Evolutionary conservation across 1,284 basidiomycete species (phyloP).

Genomic region (Irpex rosettiformis): DNA sequence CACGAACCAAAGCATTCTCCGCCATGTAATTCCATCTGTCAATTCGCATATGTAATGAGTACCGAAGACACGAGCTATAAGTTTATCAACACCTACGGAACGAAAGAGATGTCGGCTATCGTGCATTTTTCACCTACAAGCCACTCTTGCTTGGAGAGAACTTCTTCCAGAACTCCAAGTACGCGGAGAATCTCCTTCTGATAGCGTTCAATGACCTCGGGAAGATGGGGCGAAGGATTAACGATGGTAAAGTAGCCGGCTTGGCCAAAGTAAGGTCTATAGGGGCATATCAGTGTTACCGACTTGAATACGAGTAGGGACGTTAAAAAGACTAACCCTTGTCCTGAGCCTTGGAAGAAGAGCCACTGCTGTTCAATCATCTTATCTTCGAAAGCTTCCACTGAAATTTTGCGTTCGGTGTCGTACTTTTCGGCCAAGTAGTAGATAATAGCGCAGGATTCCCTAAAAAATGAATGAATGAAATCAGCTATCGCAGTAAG

Average conservation of each 20-base stretch:
- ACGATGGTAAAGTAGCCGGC: slow-evolving; percentile 27
- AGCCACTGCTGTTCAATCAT: slow-evolving; percentile 9
- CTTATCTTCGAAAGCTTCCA: slow-evolving; percentile 32
- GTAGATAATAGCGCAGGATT: slow-evolving; percentile 64
- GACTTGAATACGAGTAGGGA: background rate
- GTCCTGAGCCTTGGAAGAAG: slow-evolving; percentile 14
- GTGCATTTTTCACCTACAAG: slow-evolving; percentile 18
- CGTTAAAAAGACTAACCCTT: background rate
- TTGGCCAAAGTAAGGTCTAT: slow-evolving; percentile 25
- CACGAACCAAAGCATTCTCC: slow-evolving; percentile 1
- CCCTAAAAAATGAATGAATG: slow-evolving; percentile 23
- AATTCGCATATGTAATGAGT: background rate
- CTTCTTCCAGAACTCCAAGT: slow-evolving; percentile 28
- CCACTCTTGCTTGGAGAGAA: slow-evolving; percentile 17
- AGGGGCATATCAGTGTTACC: background rate
- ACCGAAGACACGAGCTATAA: too few species aligned
- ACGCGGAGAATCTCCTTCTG: slow-evolving; percentile 31
- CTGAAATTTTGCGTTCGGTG: slow-evolving; percentile 52
- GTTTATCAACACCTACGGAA: background rate
- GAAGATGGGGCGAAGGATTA: slow-evolving; percentile 24
- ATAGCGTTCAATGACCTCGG: slow-evolving; percentile 27
- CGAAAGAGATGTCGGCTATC: slow-evolving; percentile 18
- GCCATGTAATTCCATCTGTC: slow-evolving; percentile 11
- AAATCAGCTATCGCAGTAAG: too few species aligned
- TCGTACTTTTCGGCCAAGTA: slow-evolving; percentile 65